Base-by-base conservation (phyloP, 2,329 filamentous ascomycete genomes). In the Penicillium italicum region DNA sequence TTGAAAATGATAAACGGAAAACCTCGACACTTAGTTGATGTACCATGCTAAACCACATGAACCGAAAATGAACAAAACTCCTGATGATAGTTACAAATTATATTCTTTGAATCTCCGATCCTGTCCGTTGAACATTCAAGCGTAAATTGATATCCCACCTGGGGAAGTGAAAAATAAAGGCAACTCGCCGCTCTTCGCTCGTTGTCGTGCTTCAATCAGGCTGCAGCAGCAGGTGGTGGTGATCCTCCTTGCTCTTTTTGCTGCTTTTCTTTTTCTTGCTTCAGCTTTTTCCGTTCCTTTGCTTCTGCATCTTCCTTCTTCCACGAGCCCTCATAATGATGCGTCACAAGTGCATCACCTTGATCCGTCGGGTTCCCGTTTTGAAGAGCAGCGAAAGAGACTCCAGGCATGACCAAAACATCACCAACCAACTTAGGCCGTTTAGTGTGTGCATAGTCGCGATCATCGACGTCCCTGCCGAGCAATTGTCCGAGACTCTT, bases 351-450 rank as follows among this genome's bases (percentile, higher is more conserved):
- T 22, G 40, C 31, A 42, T 61, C 53, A 1, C 59, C 53, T 22
- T 57, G 59, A 22, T 67, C 60, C 0, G 46, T 56, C 1, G 60
- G 66, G 22, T 58, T 53, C 12, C 59, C 59, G 24, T 66, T 66
- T 51, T 67, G 62, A n/a, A 41, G 12, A 4, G 61, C 64, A 18
- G 65, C 66, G 46, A 69, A 69, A 9, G 66, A 55, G 37, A 56
- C 56, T 0, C 63, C 63, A 1, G 65, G 66, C 63, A 68, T 63
- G 37, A 68, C 57, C 14, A 69, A 38, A 9, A 68, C 56, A 61
- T 69, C 66, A 6, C 62, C 66, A 12, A 69, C 46, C 10, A 67
- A 10, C 38, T 56, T 66, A 1, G 64, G 66, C 8, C 47, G 51
- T 20, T 66, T 68, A 14, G 56, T 62, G 4, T 33, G 50, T 14